phyloP scores from a whole-genome alignment of 768 basidiomycete genomes.

The Cystobasidium ongulense region DNA sequence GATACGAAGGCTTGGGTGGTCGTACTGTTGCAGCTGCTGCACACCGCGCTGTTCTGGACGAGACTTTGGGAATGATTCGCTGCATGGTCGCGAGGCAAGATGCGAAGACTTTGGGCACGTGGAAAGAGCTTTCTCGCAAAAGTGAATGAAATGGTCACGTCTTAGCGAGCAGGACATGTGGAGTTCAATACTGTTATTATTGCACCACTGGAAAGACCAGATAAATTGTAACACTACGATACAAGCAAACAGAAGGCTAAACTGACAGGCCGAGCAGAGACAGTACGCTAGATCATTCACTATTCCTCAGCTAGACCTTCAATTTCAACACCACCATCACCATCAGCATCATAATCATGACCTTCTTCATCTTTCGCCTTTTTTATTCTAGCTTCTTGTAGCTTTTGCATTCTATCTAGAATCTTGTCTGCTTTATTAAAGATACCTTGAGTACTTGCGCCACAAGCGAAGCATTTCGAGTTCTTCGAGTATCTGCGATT shows the following conservation, averaged over 20 bases:
- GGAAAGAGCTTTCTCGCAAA: background rate
- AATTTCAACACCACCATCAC: slow-evolving; percentile 38
- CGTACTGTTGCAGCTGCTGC: background rate
- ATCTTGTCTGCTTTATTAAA: slow-evolving; percentile 70
- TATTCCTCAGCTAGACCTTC: slow-evolving; percentile 36
- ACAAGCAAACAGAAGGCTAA: too few relatives aligned
- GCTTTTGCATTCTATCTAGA: slow-evolving; percentile 73
- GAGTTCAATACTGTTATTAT: background rate
- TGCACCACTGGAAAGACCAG: background rate
- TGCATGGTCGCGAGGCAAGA: background rate
- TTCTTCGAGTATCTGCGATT: slow-evolving; percentile 69
- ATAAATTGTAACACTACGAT: too few relatives aligned
- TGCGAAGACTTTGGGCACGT: background rate
- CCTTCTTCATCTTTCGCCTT: slow-evolving; percentile 43
- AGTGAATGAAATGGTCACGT: background rate
- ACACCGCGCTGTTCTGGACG: background rate
- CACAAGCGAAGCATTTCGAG: slow-evolving; percentile 90
- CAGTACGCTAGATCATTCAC: too few relatives aligned
- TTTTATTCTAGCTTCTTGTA: slow-evolving; percentile 52
- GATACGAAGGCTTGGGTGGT: background rate
- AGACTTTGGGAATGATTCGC: background rate
- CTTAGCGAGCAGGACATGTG: too few relatives aligned
- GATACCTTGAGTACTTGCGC: slow-evolving; percentile 83
- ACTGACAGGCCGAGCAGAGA: too few relatives aligned
- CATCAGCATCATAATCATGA: slow-evolving; percentile 35